These are phyloP conservation scores for Magnolia sinica DNA, from an alignment of 164 flowering plant genomes.

Conservation along the genomic window DNA sequence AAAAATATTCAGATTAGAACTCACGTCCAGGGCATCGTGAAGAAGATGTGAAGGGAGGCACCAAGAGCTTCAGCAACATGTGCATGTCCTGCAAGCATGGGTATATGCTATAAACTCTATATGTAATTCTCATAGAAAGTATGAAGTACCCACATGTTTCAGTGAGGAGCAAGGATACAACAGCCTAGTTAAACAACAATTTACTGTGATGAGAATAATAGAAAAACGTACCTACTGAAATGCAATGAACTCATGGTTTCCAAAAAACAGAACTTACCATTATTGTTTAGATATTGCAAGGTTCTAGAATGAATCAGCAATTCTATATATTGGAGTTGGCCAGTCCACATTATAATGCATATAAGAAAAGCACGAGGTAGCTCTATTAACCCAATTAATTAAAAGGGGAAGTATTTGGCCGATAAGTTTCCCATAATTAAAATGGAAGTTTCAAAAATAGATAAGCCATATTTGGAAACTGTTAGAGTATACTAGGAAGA, in stretches of 20 bases:
- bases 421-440: no score
- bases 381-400: no score
- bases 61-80: conserved; percentile 98
- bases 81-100: conserved; percentile 53
- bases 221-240: not conserved
- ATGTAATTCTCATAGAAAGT: not conserved
- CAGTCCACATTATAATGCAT: not conserved
- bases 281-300: no score
- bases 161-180: not conserved
- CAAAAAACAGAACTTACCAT: not conserved
- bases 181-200: not conserved
- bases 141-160: not conserved
- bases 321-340: no score
- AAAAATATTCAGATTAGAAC: conserved; percentile 23
- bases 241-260: not conserved
- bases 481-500: no score
- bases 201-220: not conserved
- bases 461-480: no score
- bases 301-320: no score
- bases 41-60: conserved; percentile 90
- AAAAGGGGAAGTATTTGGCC: no score
- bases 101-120: conserved; percentile 1
- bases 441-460: no score
- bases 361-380: not conserved
- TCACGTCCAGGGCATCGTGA: conserved; percentile 99